These are phyloP conservation scores for Jackrogersella minutella DNA, from an alignment of 495 filamentous ascomycete genomes.

Conservation along the genomic window DNA sequence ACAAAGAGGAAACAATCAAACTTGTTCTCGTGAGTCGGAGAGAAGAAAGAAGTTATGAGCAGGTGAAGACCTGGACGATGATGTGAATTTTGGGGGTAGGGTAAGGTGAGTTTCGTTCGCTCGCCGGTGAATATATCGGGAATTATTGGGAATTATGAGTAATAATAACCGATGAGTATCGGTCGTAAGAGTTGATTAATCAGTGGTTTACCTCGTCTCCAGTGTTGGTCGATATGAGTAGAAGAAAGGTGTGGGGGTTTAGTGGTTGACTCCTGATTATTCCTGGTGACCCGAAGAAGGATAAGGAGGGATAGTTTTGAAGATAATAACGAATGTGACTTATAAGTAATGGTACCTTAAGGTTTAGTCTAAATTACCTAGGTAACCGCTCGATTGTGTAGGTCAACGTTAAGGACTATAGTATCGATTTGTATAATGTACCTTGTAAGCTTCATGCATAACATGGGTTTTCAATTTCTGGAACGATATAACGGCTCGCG, in stretches of 20 bases:
- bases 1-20: constrained; percentile 9
- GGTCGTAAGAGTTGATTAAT: not conserved
- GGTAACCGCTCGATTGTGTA: constrained; percentile 9
- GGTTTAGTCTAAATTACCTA: not conserved
- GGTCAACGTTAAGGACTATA: not conserved
- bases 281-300: not conserved
- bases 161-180: not conserved
- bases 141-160: not conserved
- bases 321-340: not conserved
- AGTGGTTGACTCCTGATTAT: not conserved
- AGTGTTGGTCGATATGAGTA: not conserved
- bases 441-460: constrained; percentile 25
- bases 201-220: constrained; percentile 12
- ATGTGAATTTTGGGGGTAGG: not conserved
- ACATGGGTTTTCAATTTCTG: constrained; percentile 13
- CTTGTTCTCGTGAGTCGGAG: constrained; percentile 14
- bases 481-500: constrained; percentile 2
- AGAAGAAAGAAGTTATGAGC: constrained; percentile 24
- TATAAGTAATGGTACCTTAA: not conserved
- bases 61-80: not conserved
- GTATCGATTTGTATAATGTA: constrained; percentile 7
- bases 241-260: not conserved
- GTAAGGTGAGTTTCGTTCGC: constrained; percentile 15
- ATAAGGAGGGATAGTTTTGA: not conserved
- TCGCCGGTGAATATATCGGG: not conserved